phyloP scores from a whole-genome alignment of 306 rosid species.

The Corylus heterophylla region DNA sequence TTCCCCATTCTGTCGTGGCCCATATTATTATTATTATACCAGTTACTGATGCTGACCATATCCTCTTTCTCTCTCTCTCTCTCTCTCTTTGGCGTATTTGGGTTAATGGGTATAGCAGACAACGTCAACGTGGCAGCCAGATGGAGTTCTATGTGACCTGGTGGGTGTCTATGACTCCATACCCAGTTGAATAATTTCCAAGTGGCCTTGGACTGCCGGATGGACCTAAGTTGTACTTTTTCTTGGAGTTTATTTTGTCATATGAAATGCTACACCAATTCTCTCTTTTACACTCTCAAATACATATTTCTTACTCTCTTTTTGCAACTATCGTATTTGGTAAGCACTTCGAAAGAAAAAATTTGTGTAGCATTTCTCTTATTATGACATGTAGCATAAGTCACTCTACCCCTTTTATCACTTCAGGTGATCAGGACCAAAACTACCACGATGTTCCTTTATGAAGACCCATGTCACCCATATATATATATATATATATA shows the following conservation, averaged over 20 bases:
- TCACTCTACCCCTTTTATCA: not conserved
- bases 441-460: no score
- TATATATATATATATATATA: no score
- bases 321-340: no score
- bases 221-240: conserved; percentile 4
- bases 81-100: not conserved
- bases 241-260: not conserved
- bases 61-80: not conserved
- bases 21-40: not conserved
- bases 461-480: no score
- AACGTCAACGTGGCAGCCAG: conserved; percentile 18
- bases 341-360: no score
- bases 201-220: not conserved
- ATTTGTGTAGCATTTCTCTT: no score
- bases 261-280: not conserved
- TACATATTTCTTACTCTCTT: no score
- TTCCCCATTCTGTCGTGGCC: conserved; percentile 21
- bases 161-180: not conserved
- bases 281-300: no score
- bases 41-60: conserved; percentile 24
- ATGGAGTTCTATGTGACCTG: conserved; percentile 8
- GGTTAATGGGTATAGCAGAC: conserved; percentile 2
- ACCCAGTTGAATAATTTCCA: conserved; percentile 20
- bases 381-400: not conserved
- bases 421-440: not conserved